Evolutionary conservation across 805 yeast genomes (phyloP), one percentile per base, ranked within the genome.

Genomic region (Ogataea glucozyma): DNA sequence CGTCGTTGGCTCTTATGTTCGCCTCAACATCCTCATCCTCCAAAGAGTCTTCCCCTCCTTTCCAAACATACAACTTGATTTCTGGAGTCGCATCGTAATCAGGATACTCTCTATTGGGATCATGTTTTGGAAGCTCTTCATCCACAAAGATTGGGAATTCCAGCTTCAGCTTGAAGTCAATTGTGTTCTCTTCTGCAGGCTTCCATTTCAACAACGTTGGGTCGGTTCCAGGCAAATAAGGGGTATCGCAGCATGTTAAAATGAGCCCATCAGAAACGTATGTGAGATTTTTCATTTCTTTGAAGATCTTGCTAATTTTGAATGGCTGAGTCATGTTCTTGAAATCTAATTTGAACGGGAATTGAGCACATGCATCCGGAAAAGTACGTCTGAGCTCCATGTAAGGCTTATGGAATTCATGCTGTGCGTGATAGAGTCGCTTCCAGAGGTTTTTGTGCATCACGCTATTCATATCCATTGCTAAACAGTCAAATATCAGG

Each of bases 201-300:
- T 93, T 93, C 99, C 99, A 93, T 65, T 95, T 93, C 42, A 93
- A 67, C 38, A 93, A 70, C 6, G 88, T 79, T 0, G 79, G 75
- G 62, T 93, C 98, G 1, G 98, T 91, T 11, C 98, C 98, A 49
- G 83, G 79, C 3, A 79, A 72, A 65, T 93, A 93, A 0, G 96
- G 95, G 1, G 91, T 79, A 40, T 81, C 88, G 32, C 95, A 85
- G 51, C 96, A 88, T 2, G 99, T 93, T 63, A 89, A 87, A 47
- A 93, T 88, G 20, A 93, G 73, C 1, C 99, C 99, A 67, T 93
- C 99, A 3, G 93, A 82, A 44, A 86, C 85, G 65, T 93, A 97
- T 18, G 88, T 86, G 37, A 91, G 71, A 39, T 79, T 74, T 31
- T 82, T 81, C 64, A 88, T 72, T 54, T 79, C 82, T 26, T 81